Conservation (phyloP, 495 filamentous ascomycete species). For the Podospora conica region DNA sequence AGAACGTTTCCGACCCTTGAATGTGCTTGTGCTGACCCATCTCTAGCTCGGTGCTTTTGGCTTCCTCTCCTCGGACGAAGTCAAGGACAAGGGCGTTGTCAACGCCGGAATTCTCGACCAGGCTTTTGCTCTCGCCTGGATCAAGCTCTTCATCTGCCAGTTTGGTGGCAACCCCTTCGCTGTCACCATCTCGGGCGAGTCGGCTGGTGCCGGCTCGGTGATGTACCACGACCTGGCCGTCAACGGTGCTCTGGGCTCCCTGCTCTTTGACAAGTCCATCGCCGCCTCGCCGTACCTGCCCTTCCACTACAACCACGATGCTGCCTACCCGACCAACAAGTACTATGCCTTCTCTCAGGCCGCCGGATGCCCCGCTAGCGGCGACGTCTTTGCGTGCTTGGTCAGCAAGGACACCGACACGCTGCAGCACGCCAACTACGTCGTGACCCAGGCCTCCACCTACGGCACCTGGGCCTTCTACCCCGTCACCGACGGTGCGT, state of each 20-base stretch:
- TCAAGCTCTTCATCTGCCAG: slow-evolving; percentile 56
- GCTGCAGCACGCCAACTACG: slow-evolving; percentile 50
- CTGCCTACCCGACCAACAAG: slow-evolving; percentile 36
- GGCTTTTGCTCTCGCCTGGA: slow-evolving; percentile 64
- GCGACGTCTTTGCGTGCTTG: slow-evolving; percentile 50
- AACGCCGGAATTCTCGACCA: slow-evolving; percentile 48
- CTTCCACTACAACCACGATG: slow-evolving; percentile 37
- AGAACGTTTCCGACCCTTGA: not conserved
- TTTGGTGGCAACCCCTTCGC: slow-evolving; percentile 62
- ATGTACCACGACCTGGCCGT: slow-evolving; percentile 26
- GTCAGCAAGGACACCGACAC: slow-evolving; percentile 39
- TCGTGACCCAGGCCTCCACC: slow-evolving; percentile 37
- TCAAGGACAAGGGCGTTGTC: slow-evolving; percentile 21
- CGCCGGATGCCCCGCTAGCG: slow-evolving; percentile 43
- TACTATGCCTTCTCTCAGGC: slow-evolving; percentile 51
- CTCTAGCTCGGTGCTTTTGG: slow-evolving; percentile 27
- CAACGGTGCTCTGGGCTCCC: slow-evolving; percentile 18
- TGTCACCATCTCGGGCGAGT: slow-evolving; percentile 63
- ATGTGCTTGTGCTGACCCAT: slow-evolving; percentile 9
- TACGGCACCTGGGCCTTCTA: slow-evolving; percentile 42
- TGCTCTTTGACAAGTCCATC: slow-evolving; percentile 25
- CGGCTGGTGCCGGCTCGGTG: slow-evolving; percentile 51
- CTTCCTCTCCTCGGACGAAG: slow-evolving; percentile 22
- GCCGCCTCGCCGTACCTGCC: slow-evolving; percentile 27
- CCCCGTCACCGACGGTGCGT: slow-evolving; percentile 57